Base-by-base conservation (phyloP, 2,329 filamentous ascomycete genomes). In the Verticillium dahliae region DNA sequence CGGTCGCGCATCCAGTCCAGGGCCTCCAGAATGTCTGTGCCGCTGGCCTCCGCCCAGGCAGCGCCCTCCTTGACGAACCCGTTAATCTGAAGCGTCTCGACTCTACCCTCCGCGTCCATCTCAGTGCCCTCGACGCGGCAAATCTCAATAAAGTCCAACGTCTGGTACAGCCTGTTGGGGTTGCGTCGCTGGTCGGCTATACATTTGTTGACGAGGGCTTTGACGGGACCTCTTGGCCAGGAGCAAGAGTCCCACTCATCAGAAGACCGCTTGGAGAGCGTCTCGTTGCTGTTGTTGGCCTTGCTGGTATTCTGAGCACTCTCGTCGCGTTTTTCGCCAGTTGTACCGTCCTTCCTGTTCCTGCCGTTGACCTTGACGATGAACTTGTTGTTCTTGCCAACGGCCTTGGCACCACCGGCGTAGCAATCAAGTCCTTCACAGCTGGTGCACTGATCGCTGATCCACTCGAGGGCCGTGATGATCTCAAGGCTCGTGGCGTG, bases 211-310 rank as follows among this genome's bases (percentile, higher is more conserved):
- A 41, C 15, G 50, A 54, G 27, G 18, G n/a, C 50, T 18, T 11
- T 54, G 50, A 54, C 50, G 50, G 50, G 18, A 33, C 50, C 50
- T 18, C 68, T 54, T 10, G 27, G 50, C 50, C 18, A 54, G n/a
- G 18, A 15, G 22, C 50, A 41, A 6, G 6, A 6, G 39, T 41
- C 39, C 39, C 39, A 41, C 39, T 41, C 39, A 15, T 41, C 39
- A 15, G 6, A 3, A 13, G 35, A 37, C 35, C 35, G 35, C 35
- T 9, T 37, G 9, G 35, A 37, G 2, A 10, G 35, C 14, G 39
- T 41, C 39, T 27, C 45, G n/a, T 10, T 27, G 11, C 11, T 9
- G 7, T 7, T 22, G 4, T 52, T 9, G 10, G n/a, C 15, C 9
- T n/a, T 9, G 11, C n/a, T 18, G 9, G 9, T 10, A 10, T 31